A percentile compares a stretch with the other conserved stretches of the same genome.
These are phyloP conservation scores for Phanerochaete sordida DNA, from an alignment of 768 basidiomycete species.

Conservation along the genomic window DNA sequence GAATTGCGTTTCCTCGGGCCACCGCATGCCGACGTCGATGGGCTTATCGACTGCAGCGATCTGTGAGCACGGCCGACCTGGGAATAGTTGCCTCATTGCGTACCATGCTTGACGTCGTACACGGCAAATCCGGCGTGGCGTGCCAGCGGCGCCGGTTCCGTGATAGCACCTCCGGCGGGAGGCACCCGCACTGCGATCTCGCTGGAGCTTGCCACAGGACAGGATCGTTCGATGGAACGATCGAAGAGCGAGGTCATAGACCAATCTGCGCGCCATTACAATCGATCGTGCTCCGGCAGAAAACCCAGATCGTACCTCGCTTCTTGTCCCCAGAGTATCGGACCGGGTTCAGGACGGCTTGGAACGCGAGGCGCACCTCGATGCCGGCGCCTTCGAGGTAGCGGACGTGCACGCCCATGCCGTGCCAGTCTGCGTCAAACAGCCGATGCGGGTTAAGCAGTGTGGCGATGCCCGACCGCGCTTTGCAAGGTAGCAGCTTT, in stretches of 20 bases:
- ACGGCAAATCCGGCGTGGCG: slow-evolving; percentile 33
- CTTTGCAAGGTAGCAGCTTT: slow-evolving; percentile 91
- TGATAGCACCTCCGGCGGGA: slow-evolving; percentile 33
- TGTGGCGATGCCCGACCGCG: slow-evolving; percentile 75
- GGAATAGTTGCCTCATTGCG: slow-evolving; percentile 12
- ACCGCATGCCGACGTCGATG: slow-evolving; percentile 55
- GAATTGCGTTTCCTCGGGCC: slow-evolving; percentile 49
- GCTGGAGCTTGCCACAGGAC: slow-evolving; percentile 69
- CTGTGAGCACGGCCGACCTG: neutral
- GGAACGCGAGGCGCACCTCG: slow-evolving; percentile 64
- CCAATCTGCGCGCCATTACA: slow-evolving; percentile 55
- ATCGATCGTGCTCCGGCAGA: slow-evolving; percentile 7
- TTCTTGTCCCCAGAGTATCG: slow-evolving; percentile 45
- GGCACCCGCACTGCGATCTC: slow-evolving; percentile 49
- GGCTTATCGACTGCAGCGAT: slow-evolving; percentile 36
- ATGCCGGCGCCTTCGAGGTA: slow-evolving; percentile 52
- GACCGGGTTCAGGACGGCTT: slow-evolving; percentile 78
- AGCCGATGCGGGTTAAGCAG: slow-evolving; percentile 82
- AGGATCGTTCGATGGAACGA: slow-evolving; percentile 55
- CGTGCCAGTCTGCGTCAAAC: slow-evolving; percentile 92
- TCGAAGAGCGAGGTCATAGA: slow-evolving; percentile 67
- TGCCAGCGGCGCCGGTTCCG: slow-evolving; percentile 50
- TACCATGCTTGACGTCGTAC: slow-evolving; percentile 52
- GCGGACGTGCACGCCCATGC: slow-evolving; percentile 74
- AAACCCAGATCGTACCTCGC: slow-evolving; percentile 44